phyloP scores from a whole-genome alignment of 176 grass and related monocot genomes.

The Hordeum marinum region DNA sequence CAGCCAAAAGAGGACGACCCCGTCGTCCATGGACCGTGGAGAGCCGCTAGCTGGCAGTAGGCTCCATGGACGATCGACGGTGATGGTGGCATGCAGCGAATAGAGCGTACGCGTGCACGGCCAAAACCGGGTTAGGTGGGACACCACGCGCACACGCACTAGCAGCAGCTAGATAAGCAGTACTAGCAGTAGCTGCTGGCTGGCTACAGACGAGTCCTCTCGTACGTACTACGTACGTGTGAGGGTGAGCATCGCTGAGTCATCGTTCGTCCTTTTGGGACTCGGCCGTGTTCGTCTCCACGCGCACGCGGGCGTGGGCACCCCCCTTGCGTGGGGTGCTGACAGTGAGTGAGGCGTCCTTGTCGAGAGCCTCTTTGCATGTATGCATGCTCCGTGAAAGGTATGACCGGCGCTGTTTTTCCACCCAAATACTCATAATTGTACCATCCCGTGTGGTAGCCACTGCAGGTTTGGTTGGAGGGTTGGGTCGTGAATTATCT shows the following conservation, averaged over 20 bases:
- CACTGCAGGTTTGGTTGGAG: background rate
- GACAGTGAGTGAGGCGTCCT: background rate
- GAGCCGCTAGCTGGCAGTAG: background rate
- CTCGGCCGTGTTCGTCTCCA: background rate
- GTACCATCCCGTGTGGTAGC: no score
- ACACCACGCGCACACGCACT: background rate
- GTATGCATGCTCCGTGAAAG: background rate
- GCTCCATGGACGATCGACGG: background rate
- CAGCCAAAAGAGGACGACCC: background rate
- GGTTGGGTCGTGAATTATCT: background rate
- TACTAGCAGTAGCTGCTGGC: no score
- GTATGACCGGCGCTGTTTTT: background rate
- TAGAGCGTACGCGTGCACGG: background rate
- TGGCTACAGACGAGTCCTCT: no score
- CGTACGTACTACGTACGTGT: no score
- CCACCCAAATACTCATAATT: no score
- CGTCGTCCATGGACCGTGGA: constrained; percentile 13
- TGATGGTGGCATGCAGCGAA: background rate
- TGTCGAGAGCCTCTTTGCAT: background rate
- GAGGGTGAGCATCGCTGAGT: background rate
- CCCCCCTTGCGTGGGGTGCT: background rate
- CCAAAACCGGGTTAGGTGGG: background rate
- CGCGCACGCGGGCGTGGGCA: background rate
- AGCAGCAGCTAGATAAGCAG: background rate
- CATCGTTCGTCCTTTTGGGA: background rate